Evolutionary conservation across 2,329 filamentous ascomycete genomes (phyloP).

Genomic region (Aureobasidium sp.): DNA sequence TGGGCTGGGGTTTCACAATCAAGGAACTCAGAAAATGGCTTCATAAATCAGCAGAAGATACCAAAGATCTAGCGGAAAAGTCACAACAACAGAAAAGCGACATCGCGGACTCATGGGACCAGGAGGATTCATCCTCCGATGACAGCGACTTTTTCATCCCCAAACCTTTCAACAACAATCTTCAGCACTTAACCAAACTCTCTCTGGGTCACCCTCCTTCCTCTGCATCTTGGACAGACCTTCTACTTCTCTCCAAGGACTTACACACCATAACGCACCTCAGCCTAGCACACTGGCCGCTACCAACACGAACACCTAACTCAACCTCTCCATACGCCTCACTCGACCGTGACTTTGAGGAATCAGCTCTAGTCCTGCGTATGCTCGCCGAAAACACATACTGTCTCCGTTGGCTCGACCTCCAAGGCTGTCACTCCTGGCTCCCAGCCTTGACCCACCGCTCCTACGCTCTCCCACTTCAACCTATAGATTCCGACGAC

Average conservation of each 20-base stretch:
- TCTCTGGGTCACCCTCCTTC: conserved; percentile 46
- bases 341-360: conserved; percentile 46
- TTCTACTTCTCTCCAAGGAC: conserved; percentile 45
- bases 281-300: conserved; percentile 55
- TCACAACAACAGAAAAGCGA: neutral
- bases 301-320: conserved; percentile 49
- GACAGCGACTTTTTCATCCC: conserved; percentile 15
- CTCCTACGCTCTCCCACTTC: neutral
- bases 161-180: conserved; percentile 26
- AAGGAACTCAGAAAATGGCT: conserved; percentile 39
- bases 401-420: conserved; percentile 52
- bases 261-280: conserved; percentile 52
- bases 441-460: conserved; percentile 35
- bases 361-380: conserved; percentile 48
- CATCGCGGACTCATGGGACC: conserved; percentile 39
- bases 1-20: conserved; percentile 40
- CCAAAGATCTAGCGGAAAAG: neutral
- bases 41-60: conserved; percentile 18
- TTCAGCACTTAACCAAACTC: conserved; percentile 47
- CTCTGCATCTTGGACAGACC: conserved; percentile 45
- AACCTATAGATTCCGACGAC: neutral
- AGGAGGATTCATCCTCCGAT: conserved; percentile 28
- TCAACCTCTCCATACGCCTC: conserved; percentile 45
- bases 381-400: conserved; percentile 48
- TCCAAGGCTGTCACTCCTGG: conserved; percentile 53